Evolutionary conservation across 2,329 filamentous ascomycete genomes (phyloP).

Genomic region (Orbilia javanica): DNA sequence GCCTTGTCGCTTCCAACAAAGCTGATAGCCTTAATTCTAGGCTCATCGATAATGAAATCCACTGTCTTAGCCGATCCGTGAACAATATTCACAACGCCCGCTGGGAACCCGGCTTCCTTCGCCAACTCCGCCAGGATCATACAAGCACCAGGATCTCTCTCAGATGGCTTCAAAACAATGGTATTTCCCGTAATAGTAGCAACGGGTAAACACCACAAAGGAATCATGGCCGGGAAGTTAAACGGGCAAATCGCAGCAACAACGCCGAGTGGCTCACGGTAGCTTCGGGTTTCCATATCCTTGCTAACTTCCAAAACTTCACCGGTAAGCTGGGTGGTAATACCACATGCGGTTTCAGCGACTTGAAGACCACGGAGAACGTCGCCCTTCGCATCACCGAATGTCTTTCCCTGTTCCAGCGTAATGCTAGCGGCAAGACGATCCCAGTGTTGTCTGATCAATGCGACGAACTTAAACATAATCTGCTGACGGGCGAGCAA

Average conservation of each 20-base stretch:
- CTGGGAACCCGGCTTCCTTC: constrained; percentile 83
- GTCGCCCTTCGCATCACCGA: constrained; percentile 84
- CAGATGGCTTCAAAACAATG: constrained; percentile 85
- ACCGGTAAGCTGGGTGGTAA: constrained; percentile 83
- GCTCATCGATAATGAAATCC: constrained; percentile 87
- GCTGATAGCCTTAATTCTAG: constrained; percentile 85
- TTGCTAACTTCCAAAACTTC: constrained; percentile 87
- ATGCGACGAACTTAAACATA: constrained; percentile 85
- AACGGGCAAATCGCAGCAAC: constrained; percentile 88
- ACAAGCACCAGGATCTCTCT: constrained; percentile 84
- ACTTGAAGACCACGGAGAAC: constrained; percentile 86
- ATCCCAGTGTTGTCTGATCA: constrained; percentile 88
- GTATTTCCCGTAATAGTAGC: constrained; percentile 87
- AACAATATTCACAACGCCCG: constrained; percentile 84
- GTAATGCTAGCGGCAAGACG: constrained; percentile 86
- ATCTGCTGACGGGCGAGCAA: constrained; percentile 82
- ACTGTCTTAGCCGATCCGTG: constrained; percentile 85
- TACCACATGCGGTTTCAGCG: constrained; percentile 82
- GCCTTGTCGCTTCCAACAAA: constrained; percentile 91
- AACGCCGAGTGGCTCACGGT: constrained; percentile 83
- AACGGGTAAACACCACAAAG: constrained; percentile 89
- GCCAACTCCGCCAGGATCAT: constrained; percentile 88
- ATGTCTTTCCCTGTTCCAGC: constrained; percentile 88
- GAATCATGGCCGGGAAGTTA: constrained; percentile 94
- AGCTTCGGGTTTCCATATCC: constrained; percentile 89